phyloP scores from a whole-genome alignment of 192 early-diverging fungal genomes.

The Gonapodya sp. region DNA sequence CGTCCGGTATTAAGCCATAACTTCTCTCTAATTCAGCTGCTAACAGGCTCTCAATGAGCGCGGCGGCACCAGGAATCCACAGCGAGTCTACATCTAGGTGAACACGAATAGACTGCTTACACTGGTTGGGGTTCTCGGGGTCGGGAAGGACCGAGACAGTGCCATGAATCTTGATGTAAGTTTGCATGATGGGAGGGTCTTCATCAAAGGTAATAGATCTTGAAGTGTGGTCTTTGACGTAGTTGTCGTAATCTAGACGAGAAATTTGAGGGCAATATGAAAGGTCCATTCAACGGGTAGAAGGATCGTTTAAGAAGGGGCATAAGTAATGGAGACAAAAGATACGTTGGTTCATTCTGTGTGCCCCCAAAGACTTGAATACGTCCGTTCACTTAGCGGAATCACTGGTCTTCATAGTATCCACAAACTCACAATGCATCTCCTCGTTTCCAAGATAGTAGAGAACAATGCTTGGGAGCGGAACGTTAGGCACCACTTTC shows the following conservation, averaged over 20 bases:
- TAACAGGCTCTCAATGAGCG: not conserved
- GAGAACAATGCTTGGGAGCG: not conserved
- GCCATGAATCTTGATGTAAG: not conserved
- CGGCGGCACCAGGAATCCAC: not conserved
- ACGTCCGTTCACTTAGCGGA: too few species aligned
- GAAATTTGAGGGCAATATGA: too few species aligned
- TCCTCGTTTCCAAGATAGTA: not conserved
- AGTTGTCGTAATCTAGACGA: slow-evolving; percentile 1
- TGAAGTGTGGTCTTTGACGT: not conserved
- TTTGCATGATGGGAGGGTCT: not conserved
- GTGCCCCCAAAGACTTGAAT: too few species aligned
- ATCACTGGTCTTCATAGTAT: too few species aligned
- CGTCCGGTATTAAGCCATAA: not conserved
- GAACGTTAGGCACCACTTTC: not conserved
- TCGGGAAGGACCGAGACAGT: not conserved
- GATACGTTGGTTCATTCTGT: too few species aligned
- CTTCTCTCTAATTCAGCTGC: not conserved
- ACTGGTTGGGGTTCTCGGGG: not conserved
- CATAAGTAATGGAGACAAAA: too few species aligned
- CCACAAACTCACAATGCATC: not conserved
- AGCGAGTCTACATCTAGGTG: not conserved
- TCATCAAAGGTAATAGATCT: not conserved
- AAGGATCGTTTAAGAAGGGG: too few species aligned
- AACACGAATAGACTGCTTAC: not conserved
- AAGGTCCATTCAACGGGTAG: too few species aligned